Evolutionary conservation across 345 rosid genomes (phyloP), one percentile per base, ranked within the genome.

Genomic region (Camelina laxa): DNA sequence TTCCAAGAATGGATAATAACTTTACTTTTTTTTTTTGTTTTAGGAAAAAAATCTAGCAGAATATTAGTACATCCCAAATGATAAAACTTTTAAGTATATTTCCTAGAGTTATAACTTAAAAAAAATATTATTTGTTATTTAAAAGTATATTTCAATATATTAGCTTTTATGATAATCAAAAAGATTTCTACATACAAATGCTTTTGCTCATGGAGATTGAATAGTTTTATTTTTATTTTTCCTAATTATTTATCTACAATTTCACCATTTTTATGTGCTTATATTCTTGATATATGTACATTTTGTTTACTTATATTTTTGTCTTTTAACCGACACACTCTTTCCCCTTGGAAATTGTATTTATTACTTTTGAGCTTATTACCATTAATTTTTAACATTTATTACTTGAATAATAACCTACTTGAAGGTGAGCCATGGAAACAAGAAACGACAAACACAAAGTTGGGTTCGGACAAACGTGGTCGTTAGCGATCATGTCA

Each of bases 381-480:
- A 13, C 22, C 31, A 6, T 14, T 35, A 56, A 48, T 49, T 48
- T 15, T 15, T 38, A 47, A 58, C 16, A 49, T 13, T 24, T 22
- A 45, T 56, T 57, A 6, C n/a, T 44, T 7, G 2, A 74, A 42
- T 36, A 31, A 20, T 42, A 15, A 54, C 36, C 24, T 36, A 22
- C 53, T 60, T 61, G 48, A 47, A 87, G 93, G 88, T 79, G 56
- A 74, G 24, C 5, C 73, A 82, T 59, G 65, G 72, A 11, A 64
- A 60, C 35, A 65, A 44, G 21, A 45, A 69, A 13, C 68, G 83
- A 27, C 82, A 84, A 69, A 83, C 82, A 75, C 85, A 75, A 83
- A 88, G 68, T 70, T 93, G 97, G 97, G 78, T 75, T 45, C 73
- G 67, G 54, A 84, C 90, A 17, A 72, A 51, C 55, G 92, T 93